Percentiles rank a stretch among this genome's conserved stretches.
Conservation (phyloP, 768 basidiomycete genomes). For the Imleria badia region DNA sequence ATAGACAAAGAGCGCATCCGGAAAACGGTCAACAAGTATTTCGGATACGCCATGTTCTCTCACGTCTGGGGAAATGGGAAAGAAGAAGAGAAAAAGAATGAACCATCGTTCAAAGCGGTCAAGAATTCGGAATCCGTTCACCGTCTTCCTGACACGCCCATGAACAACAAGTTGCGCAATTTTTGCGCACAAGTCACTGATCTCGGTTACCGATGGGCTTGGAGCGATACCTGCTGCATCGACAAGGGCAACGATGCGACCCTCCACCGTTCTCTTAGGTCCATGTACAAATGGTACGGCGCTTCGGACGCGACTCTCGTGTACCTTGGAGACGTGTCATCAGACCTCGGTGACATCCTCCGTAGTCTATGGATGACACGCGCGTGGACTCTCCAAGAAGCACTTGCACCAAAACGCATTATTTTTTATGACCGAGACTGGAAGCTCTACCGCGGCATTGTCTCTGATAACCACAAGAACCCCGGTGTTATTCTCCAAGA, state of each 20-base stretch:
- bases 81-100: not conserved
- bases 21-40: not conserved
- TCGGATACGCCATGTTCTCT: not conserved
- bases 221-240: not conserved
- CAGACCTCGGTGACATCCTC: not conserved
- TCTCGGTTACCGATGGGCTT: not conserved
- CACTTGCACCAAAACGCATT: not conserved
- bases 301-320: not conserved
- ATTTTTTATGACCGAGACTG: not conserved
- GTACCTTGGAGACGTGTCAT: not conserved
- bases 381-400: not conserved
- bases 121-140: not conserved
- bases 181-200: not conserved
- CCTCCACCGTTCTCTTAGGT: not conserved
- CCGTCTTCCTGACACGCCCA: not conserved
- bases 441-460: not conserved
- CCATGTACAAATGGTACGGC: constrained; percentile 1
- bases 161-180: not conserved
- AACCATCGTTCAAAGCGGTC: not conserved
- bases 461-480: not conserved
- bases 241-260: not conserved
- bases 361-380: not conserved
- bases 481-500: not conserved
- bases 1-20: not conserved
- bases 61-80: not conserved